Percentiles rank a stretch among this genome's conserved stretches.
Evolutionary conservation across 2,329 filamentous ascomycete genomes (phyloP).

Genomic region (Ascochyta viciae-villosae): DNA sequence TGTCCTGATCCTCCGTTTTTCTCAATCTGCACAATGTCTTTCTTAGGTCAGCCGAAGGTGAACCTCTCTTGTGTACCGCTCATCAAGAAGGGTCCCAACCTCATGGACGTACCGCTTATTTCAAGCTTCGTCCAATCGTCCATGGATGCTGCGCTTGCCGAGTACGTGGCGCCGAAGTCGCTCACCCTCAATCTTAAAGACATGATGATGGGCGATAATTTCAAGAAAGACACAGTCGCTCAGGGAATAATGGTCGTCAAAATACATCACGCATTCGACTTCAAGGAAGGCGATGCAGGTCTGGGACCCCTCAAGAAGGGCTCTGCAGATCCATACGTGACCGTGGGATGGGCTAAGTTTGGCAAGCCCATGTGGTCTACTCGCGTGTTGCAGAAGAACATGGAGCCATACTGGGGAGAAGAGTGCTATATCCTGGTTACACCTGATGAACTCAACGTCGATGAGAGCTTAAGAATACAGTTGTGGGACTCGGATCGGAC

Average conservation of each 20-base stretch:
- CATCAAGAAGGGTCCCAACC: constrained; percentile 71
- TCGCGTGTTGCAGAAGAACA: constrained; percentile 68
- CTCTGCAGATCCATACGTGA: constrained; percentile 73
- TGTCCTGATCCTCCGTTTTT: constrained; percentile 80
- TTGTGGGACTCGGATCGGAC: constrained; percentile 78
- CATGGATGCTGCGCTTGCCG: constrained; percentile 74
- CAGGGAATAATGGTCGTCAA: constrained; percentile 70
- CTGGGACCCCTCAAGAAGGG: constrained; percentile 66
- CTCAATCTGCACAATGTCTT: constrained; percentile 75
- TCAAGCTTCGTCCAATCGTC: constrained; percentile 77
- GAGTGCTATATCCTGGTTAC: constrained; percentile 73
- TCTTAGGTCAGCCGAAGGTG: constrained; percentile 77
- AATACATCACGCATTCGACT: constrained; percentile 71
- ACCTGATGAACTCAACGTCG: constrained; percentile 73
- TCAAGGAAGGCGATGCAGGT: constrained; percentile 73
- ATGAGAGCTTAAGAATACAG: constrained; percentile 72
- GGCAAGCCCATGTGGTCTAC: constrained; percentile 73
- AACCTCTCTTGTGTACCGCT: constrained; percentile 74
- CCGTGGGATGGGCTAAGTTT: constrained; percentile 79
- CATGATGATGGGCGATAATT: constrained; percentile 79
- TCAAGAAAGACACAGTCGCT: constrained; percentile 75
- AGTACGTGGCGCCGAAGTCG: constrained; percentile 79
- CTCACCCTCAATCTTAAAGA: constrained; percentile 77
- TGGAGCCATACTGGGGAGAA: constrained; percentile 75
- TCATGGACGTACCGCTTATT: constrained; percentile 78